Evolutionary conservation across 23 red algal species (phyloP), one percentile per base, ranked within the genome.

Genomic region (Gracilariopsis chorda): DNA sequence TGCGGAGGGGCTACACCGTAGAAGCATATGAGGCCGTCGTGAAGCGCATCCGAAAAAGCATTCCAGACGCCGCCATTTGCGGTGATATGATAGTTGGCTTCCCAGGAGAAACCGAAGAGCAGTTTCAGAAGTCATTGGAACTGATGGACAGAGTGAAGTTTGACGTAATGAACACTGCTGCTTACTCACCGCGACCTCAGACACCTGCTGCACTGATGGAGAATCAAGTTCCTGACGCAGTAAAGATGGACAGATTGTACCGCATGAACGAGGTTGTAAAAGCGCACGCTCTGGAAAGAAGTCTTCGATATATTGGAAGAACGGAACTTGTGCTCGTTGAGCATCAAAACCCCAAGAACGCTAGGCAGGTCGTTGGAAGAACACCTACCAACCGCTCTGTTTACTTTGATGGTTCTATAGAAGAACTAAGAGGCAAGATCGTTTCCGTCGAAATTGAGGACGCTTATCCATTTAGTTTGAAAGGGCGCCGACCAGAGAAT

Each of bases 21-120:
- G 90, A 98, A 24, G 49, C 87, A 73, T 98, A 93, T 75, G 69
- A 83, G 70, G 42, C 64, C 2, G 59, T 98, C 2, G 73, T 95
- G 12, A 72, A 77, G 3, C 88, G 80, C 24, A 98, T 98, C 65
- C 88, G 96, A 21, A 78, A 95, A 68, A 23, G 58, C 43, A 94
- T 95, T 48, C 96, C 96, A 35, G 96, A 98, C 77, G 96, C 96
- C 20, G 90, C 88, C 12, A 90, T 98, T 52, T 95, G 80, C 3
- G 96, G 92, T 25, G 96, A 98, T 77, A 92, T 94, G 58, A 98
- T 98, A 9, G 96, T 98, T n/a, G 88, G 96, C 21, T 65, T 95
- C 85, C 92, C 96, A 3, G 96, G 96, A 19, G 96, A 98, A 71
- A 93, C 92, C 2, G 96, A 98, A 78, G 93, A 82, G 20, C 88